Evolutionary conservation across 1,139 yeast species (phyloP), one percentile per base, ranked within the genome.

Genomic region (Groenewaldozyma sp.): DNA sequence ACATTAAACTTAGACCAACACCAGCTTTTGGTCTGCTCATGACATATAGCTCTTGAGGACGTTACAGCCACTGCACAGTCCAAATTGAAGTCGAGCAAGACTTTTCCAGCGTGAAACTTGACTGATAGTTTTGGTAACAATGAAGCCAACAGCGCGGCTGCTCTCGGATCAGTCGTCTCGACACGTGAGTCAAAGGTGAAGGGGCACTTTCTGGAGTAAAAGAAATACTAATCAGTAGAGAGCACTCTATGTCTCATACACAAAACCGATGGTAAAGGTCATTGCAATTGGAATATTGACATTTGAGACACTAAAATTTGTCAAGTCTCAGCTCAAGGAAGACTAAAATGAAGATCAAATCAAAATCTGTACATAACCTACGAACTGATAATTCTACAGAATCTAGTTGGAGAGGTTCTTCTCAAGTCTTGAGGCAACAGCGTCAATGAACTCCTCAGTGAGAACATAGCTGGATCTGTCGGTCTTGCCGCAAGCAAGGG

Each of bases 381-480:
- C n/a, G n/a, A n/a, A n/a, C n/a, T n/a, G n/a, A n/a, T n/a, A 28
- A 28, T 7, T 13, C n/a, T 28, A 7, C 31, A 28, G 14, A 6
- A 13, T 7, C 31, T 13, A 28, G 11, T 17, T 28, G 27, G n/a
- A 10, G 27, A 13, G 45, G 31, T 46, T 49, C 47, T 53, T 54
- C 49, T 60, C 58, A 43, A 73, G 59, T 55, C 78, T 68, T 45
- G 61, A 54, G 45, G 74, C 76, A 48, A 88, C 96, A 28, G 84
- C 86, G 52, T 82, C 91, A 52, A 88, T 74, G 64, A 86, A 88
- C 64, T 84, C 95, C 60, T 82, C 87, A 43, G 96, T 88, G 43
- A 91, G 80, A 34, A 86, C 96, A 53, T 82, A 88, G 28, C 47
- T 39, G 28, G 46, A 37, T 60, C 94, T 76, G 52, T 81, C 84